Base-by-base conservation (phyloP, 2,329 filamentous ascomycete species). In the Didymella arachidicola region DNA sequence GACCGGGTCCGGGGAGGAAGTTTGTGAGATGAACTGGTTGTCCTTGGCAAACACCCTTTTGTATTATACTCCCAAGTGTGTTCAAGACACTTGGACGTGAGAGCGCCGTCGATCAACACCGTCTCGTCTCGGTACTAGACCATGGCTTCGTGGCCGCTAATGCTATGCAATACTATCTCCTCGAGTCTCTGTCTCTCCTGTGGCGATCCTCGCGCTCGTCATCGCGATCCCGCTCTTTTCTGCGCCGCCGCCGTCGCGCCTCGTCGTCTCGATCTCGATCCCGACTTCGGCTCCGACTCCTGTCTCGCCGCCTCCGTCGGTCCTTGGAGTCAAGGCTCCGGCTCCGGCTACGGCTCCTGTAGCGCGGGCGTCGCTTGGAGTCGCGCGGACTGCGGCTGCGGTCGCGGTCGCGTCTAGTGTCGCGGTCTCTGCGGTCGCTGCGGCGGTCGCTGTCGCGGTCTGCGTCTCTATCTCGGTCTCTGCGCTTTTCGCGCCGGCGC, bases 351-450 rank as follows among this genome's bases (percentile, higher is more conserved):
- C 67, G 55, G 16, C 66, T 68, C n/a, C 71, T 61, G 38, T 72
- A 68, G 2, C 69, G 64, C 34, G 71, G 63, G 19, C 66, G 57
- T 27, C 61, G 57, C 53, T 62, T 62, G 36, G 76, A 68, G 44
- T 71, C 61, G 51, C 77, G 66, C 8, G 76, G 72, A 43, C 72
- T 67, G 53, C 60, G 60, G 27, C 63, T 68, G 6, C 68, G 64
- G 19, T 68, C 63, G 39, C 61, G 57, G 11, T 22, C 22, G 22
- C 22, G 22, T 22, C 22, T 22, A 2, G 22, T 22, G 3, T 22
- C 22, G 22, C 22, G 22, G 22, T 22, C 22, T 22, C 22, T 22
- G 22, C 22, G 22, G 2, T 22, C 22, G 22, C 22, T 22, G 22
- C 22, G 22, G 0, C 22, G 22, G 22, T 22, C 2, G 22, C n/a